Conservation (phyloP, 495 filamentous ascomycete species). For the Staphylotrichum longicolle region DNA sequence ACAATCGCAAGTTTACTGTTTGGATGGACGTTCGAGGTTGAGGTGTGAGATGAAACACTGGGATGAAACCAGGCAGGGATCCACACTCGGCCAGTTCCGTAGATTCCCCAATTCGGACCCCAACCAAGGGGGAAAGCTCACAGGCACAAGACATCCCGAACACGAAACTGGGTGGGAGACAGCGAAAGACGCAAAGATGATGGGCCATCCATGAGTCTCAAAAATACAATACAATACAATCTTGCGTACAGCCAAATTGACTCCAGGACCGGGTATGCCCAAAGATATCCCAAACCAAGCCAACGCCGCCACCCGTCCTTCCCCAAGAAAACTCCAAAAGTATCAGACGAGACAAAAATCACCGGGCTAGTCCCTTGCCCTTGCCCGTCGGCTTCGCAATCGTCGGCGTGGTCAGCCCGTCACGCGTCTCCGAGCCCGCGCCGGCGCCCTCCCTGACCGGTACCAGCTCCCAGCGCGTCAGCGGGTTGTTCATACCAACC, state of each 20-base stretch:
- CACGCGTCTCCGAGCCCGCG: slow-evolving; percentile 5
- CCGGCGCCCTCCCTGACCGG: slow-evolving; percentile 31
- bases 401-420: slow-evolving; percentile 24
- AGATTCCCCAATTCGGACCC: too few species aligned
- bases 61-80: too few species aligned
- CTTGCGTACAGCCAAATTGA: neutral
- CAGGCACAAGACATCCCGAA: neutral
- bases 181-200: neutral
- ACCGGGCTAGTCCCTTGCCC: slow-evolving; percentile 8
- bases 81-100: too few species aligned
- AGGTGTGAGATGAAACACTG: too few species aligned
- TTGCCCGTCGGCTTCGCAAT: slow-evolving; percentile 11
- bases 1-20: too few species aligned
- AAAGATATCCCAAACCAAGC: slow-evolving; percentile 5
- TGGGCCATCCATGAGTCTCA: neutral
- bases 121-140: too few species aligned
- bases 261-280: slow-evolving; percentile 7
- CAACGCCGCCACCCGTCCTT: neutral
- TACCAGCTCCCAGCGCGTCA: slow-evolving; percentile 45
- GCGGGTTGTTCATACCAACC: slow-evolving; percentile 58
- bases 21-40: too few species aligned
- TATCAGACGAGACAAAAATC: neutral
- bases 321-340: neutral
- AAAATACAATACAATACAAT: neutral
- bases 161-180: neutral